Evolutionary conservation across 257 asterid species (phyloP), one percentile per base, ranked within the genome.

Genomic region (Echites panduratus): DNA sequence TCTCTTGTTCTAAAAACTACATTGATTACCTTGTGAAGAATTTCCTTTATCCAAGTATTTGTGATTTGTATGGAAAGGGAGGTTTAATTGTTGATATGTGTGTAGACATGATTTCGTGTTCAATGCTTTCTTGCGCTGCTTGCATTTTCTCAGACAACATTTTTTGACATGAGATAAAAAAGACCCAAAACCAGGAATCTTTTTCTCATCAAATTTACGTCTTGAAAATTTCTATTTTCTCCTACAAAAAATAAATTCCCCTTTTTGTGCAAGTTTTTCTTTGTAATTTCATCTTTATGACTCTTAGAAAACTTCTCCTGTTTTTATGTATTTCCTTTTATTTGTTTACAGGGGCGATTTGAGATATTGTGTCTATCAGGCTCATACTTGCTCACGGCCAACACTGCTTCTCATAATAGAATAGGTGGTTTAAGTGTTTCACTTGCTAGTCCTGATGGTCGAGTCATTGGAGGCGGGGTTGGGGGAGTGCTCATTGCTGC

Each of bases 401-500:
- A 76, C 47, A 84, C 82, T 53, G 85, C 80, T 70, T 84, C 88
- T 68, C 83, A 75, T 41, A 89, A 85, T 63, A 87, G 82, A 12
- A 78, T 81, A 38, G 92, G 97, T 43, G 89, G 92, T 45, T 79
- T 89, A 65, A 87, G 81, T 70, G 87, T 89, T 57, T 82, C 89
- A 44, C 85, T 91, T 76, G 86, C 92, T 52, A 93, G 96, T 61
- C 95, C 97, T 38, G 95, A 91, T 82, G 96, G 96, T 40, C 90
- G 89, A 68, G 91, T 91, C 76, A 85, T 87, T 40, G 97, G 97
- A 54, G 97, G 97, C 59, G 87, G 89, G 3, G 92, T 91, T 56
- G 96, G 92, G 59, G 97, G 94, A 68, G 87, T 82, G 71, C 97
- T 91, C 79, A 82, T 89, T 70, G 97, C 97, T 68, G 97, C 95